These are phyloP conservation scores for Podila horticola DNA, from an alignment of 192 early-diverging fungal genomes.

Conservation along the genomic window DNA sequence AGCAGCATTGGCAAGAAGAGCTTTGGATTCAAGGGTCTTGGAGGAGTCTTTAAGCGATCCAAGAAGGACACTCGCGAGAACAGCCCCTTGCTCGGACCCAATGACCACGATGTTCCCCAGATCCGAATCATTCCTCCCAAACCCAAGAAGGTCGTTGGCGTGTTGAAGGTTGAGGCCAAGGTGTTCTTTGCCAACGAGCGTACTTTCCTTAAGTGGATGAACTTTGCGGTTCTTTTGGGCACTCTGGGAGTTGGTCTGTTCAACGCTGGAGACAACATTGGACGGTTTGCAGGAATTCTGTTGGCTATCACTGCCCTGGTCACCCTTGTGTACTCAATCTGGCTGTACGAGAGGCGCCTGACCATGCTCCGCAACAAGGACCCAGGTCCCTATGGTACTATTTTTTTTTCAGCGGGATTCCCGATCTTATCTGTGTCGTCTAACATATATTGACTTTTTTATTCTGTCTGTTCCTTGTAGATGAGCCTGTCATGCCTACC, in stretches of 20 bases:
- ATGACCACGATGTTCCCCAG: conserved; percentile 23
- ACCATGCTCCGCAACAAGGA: conserved; percentile 71
- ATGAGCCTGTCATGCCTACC: conserved; percentile 78
- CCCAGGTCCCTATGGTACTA: conserved; percentile 62
- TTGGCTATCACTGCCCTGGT: conserved; percentile 76
- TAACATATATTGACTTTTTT: conserved; percentile 3
- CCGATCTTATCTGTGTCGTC: neutral
- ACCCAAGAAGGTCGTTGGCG: conserved; percentile 59
- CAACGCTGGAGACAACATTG: conserved; percentile 78
- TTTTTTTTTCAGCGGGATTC: neutral
- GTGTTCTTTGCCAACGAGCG: conserved; percentile 90
- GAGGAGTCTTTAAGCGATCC: conserved; percentile 36
- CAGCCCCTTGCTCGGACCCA: conserved; percentile 38
- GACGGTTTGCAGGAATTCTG: conserved; percentile 75
- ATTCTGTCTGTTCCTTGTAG: conserved; percentile 29
- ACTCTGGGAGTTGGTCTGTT: conserved; percentile 76
- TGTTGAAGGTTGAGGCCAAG: conserved; percentile 84
- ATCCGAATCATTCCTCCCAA: conserved; percentile 49
- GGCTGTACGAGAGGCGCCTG: conserved; percentile 75
- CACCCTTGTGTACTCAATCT: conserved; percentile 77
- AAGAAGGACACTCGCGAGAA: conserved; percentile 33
- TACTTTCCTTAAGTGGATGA: conserved; percentile 87
- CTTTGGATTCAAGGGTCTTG: conserved; percentile 46
- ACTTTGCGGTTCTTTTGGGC: conserved; percentile 76
- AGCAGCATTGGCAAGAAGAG: conserved; percentile 36